Base-by-base conservation (phyloP, 306 rosid genomes). In the Casuarina cunninghamiana region DNA sequence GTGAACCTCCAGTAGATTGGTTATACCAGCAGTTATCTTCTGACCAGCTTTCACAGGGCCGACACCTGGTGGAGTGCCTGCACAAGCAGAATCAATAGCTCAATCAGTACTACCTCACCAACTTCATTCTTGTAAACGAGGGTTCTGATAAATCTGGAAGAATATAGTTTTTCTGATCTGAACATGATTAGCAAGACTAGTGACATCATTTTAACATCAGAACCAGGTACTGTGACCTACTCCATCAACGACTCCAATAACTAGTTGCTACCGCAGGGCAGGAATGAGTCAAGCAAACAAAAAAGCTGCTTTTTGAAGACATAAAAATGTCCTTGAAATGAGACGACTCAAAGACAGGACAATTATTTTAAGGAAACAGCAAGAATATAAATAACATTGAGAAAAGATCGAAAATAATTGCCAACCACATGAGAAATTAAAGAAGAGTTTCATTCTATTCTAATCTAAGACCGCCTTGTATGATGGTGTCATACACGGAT, bases 41-140 rank as follows among this genome's bases (percentile, higher is more conserved):
- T 94, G 93, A 63, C 97, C 97, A 75, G 87, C 87, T 86, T 85
- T 92, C 76, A 94, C 98, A 5, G 97, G 97, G 75, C 98, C 98
- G 83, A 92, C 97, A 3, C 98, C 98, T 45, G 86, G 77, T 44
- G 98, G 98, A 86, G 98, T 94, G 46, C 98, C 98, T 94, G 90
- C 82, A 84, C 57, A 63, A 72, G 35, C 46, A 80, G 71, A 57
- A 80, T 78, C 80, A 83, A 51, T 41, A 75, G 51, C 54, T 12
- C 1, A 2, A 76, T 55, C 51, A 68, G n/a, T 68, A 21, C 42
- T 43, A 39, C 5, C 6, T 16, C 71, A 66, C 42, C 17, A 61
- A 11, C 49, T 66, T 15, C 50, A 42, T 16, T 66, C 35, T 66
- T 41, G 13, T 66, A 48, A 38, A 15, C 39, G 26, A 65, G 17